Evolutionary conservation across 2,329 filamentous ascomycete species (phyloP).

Genomic region (Penicillium sp.): DNA sequence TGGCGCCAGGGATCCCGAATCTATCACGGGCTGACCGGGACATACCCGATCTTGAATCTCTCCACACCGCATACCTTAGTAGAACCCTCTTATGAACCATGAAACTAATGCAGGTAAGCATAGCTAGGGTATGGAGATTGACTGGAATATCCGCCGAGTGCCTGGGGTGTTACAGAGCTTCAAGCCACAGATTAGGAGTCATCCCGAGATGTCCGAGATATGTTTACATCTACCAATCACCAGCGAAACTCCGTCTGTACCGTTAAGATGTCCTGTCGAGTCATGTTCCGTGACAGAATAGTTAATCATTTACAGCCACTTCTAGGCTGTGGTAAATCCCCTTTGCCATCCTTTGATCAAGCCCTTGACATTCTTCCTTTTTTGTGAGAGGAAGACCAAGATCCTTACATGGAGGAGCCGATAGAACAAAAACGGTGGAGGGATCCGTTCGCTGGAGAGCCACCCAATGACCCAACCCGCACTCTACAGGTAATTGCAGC

Average conservation of each 20-base stretch:
- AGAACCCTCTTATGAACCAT: background rate
- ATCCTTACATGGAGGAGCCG: conserved; percentile 1
- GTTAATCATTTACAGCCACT: background rate
- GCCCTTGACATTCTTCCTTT: background rate
- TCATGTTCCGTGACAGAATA: background rate
- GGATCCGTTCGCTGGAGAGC: conserved; percentile 10
- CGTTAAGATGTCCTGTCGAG: background rate
- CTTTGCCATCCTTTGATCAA: background rate
- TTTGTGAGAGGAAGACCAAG: background rate
- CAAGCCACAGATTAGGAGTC: background rate
- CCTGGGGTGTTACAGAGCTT: background rate
- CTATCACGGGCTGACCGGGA: conserved; percentile 9
- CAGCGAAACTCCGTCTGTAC: background rate
- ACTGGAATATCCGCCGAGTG: background rate
- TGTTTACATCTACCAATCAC: background rate
- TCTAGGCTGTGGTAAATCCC: background rate
- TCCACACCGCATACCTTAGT: background rate
- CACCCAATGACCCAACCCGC: conserved; percentile 6
- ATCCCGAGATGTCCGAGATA: background rate
- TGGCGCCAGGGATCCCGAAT: conserved; percentile 11
- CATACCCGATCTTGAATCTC: conserved; percentile 4
- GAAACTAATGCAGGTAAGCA: conserved; percentile 6
- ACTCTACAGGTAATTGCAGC: conserved; percentile 28
- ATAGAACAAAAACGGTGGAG: conserved; percentile 7
- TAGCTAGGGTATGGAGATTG: background rate